Evolutionary conservation across 441 rosid species (phyloP), one percentile per base, ranked within the genome.

Genomic region (Macaranga tanarius): DNA sequence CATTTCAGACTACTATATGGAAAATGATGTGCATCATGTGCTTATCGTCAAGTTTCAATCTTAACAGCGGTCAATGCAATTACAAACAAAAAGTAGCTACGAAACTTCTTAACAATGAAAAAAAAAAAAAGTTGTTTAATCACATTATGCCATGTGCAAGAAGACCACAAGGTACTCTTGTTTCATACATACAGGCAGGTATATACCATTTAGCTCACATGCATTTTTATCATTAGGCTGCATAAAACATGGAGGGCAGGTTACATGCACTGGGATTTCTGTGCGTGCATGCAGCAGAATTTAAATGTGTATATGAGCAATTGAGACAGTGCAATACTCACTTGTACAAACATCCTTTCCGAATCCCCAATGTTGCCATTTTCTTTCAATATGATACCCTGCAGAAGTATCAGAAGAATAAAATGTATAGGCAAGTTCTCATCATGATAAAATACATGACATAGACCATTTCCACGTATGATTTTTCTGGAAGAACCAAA

Each of bases 281-380:
- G 6, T 62, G 25, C 1, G 23, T 16, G 17, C 1, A 65, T 51
- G 19, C 20, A 20, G 20, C 4, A 40, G 50, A 34, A 66, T 66
- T 48, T 28, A 20, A 2, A 19, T 38, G 15, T 40, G 28, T 40
- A 16, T 20, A 19, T 23, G 26, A 17, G 11, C 19, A 62, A 42
- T 25, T 62, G 17, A 31, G 31, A 62, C 56, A 45, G 3, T 25
- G 58, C 23, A 74, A 63, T 68, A 68, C 85, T 88, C 77, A 90
- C 99, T 79, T 94, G 99, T 62, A 94, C 90, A 82, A 94, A 92
- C 99, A 94, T 94, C 86, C 99, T 92, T 87, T 89, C 97, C 25
- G 99, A 95, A 62, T 88, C 97, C 74, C 97, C 97, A 47, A 76
- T 76, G 63, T 79, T 92, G 58, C 97, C 95, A 73, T 90, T 89